Conservation (phyloP, 371 early-diverging fungal genomes). For the Lichtheimia hyalospora region DNA sequence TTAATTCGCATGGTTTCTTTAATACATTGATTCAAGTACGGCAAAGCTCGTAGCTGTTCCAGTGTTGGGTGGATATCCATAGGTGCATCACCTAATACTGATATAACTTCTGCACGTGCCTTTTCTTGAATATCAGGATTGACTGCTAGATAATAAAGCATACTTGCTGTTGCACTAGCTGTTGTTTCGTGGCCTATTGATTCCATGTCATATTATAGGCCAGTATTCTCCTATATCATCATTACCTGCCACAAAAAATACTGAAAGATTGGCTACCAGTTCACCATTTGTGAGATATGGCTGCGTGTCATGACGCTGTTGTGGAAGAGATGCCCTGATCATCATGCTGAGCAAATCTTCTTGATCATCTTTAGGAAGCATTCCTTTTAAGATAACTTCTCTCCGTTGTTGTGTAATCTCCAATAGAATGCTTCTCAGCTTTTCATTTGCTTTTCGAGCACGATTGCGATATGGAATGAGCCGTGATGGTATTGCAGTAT, state of each 20-base stretch:
- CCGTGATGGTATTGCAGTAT: constrained; percentile 21
- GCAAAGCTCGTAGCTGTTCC: constrained; percentile 42
- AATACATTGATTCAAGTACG: constrained; percentile 43
- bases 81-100: constrained; percentile 45
- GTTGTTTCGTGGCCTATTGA: constrained; percentile 49
- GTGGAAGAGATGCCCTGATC: constrained; percentile 16
- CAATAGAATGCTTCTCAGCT: constrained; percentile 13
- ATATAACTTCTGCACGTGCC: constrained; percentile 48
- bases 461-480: constrained; percentile 21
- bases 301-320: neutral
- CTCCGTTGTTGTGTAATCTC: constrained; percentile 18
- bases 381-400: constrained; percentile 5
- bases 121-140: constrained; percentile 41
- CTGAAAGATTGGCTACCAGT: constrained; percentile 17
- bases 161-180: constrained; percentile 40
- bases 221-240: neutral
- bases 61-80: constrained; percentile 38
- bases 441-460: constrained; percentile 4
- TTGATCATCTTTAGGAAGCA: neutral
- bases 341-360: constrained; percentile 28
- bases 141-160: constrained; percentile 36
- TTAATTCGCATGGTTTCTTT: constrained; percentile 47
- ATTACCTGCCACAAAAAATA: constrained; percentile 40
- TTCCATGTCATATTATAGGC: neutral
- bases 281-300: constrained; percentile 12